Percentiles rank a stretch among this genome's conserved stretches.
Evolutionary conservation across 1,284 basidiomycete species (phyloP).

Genomic region (Ganoderma meredithae): DNA sequence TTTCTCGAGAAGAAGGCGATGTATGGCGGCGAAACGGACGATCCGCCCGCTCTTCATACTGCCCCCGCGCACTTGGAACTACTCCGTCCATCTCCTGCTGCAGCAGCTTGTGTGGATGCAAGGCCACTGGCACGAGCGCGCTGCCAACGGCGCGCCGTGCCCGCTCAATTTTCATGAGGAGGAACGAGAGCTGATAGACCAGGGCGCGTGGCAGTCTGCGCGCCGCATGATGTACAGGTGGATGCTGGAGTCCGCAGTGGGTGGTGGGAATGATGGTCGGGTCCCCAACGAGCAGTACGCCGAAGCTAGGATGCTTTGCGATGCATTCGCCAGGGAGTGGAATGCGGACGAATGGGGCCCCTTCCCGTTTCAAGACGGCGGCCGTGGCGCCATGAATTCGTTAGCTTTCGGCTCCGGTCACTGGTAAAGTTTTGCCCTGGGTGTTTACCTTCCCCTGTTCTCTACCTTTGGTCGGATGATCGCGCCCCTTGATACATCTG

Average conservation of each 20-base stretch:
- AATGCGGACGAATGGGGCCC: neutral
- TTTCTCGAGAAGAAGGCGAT: neutral
- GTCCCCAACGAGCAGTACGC: neutral
- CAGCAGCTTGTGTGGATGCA: neutral
- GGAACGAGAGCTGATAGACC: neutral
- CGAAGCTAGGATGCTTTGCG: constrained; percentile 1
- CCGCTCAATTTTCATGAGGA: neutral
- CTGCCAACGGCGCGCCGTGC: neutral
- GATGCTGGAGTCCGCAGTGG: neutral
- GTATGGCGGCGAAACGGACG: neutral
- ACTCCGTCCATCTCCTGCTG: neutral
- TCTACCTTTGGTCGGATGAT: neutral
- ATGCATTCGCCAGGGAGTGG: neutral
- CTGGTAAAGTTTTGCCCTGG: neutral
- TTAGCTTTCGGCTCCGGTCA: neutral
- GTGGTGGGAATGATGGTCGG: neutral
- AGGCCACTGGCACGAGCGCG: neutral
- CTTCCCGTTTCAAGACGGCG: constrained; percentile 2
- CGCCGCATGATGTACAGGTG: neutral
- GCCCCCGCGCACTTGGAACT: neutral
- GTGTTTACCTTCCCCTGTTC: neutral
- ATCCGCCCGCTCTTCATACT: neutral
- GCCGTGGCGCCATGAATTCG: neutral
- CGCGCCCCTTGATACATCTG: neutral
- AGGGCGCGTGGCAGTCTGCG: neutral